Percentiles rank a stretch among this genome's conserved stretches.
Conservation (phyloP, 2,329 filamentous ascomycete genomes). For the Penicillium sumatraense region DNA sequence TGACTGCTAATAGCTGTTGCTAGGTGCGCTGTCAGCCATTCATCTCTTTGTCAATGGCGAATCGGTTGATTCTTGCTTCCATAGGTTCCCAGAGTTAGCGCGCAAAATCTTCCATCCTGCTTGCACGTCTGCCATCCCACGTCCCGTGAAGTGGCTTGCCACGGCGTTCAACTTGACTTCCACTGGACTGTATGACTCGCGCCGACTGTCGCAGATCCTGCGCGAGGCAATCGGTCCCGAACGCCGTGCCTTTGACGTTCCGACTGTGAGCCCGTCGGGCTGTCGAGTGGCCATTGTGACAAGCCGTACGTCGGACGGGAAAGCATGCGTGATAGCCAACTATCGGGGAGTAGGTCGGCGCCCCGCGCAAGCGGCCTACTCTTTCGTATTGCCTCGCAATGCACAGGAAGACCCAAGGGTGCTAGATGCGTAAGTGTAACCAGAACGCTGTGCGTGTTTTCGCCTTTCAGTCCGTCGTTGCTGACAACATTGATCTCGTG, state of each 20-base stretch:
- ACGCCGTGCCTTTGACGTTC: conserved; percentile 17
- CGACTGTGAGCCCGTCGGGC: neutral
- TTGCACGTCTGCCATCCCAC: neutral
- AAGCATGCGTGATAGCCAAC: conserved; percentile 22
- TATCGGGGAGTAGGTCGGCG: conserved; percentile 17
- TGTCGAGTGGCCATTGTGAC: conserved; percentile 17
- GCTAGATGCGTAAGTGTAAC: conserved; percentile 17
- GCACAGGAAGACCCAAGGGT: conserved; percentile 16
- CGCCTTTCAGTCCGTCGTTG: neutral
- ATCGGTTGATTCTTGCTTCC: conserved; percentile 13
- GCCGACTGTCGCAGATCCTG: conserved; percentile 2
- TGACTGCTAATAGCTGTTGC: neutral
- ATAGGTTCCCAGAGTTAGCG: conserved; percentile 22
- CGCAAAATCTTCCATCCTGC: conserved; percentile 13
- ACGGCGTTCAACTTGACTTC: neutral
- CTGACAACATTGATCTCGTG: neutral
- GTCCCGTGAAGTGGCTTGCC: neutral
- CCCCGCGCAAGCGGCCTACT: conserved; percentile 8
- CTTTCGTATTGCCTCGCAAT: conserved; percentile 5
- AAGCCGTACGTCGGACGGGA: conserved; percentile 24
- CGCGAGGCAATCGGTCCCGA: neutral
- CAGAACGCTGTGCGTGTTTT: neutral
- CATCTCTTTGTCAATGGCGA: conserved; percentile 17
- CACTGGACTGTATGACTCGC: conserved; percentile 21
- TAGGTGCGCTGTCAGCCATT: conserved; percentile 20